Percentiles rank a stretch among this genome's conserved stretches.
Evolutionary conservation across 129 eudicot species (phyloP).

Genomic region (Lactuca saligna): DNA sequence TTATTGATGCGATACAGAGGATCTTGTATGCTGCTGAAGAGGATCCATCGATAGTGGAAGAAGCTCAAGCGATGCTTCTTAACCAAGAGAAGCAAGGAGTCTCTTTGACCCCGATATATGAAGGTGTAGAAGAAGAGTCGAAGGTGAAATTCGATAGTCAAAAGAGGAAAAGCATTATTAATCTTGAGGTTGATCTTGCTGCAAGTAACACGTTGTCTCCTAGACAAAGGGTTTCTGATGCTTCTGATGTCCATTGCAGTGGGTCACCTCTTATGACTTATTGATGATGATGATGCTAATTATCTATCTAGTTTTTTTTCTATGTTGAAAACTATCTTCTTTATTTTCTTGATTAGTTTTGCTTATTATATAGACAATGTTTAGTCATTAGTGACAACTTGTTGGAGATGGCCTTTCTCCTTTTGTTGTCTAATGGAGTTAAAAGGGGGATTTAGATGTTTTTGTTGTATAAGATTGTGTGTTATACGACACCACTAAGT

Average conservation of each 20-base stretch:
- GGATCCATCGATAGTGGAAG: constrained; percentile 73
- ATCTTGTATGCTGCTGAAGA: constrained; percentile 84
- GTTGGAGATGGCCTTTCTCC: neutral
- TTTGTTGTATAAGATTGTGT: neutral
- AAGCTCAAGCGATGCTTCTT: constrained; percentile 70
- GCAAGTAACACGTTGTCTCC: constrained; percentile 68
- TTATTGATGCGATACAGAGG: constrained; percentile 68
- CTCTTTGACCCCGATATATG: constrained; percentile 40
- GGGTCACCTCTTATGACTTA: constrained; percentile 78
- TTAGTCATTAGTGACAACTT: neutral
- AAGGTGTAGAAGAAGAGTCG: constrained; percentile 36
- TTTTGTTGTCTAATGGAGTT: neutral
- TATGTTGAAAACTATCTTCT: neutral
- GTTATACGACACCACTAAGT: neutral
- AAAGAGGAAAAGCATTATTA: constrained; percentile 70
- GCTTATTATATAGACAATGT: neutral
- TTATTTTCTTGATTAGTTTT: neutral
- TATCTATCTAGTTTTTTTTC: neutral
- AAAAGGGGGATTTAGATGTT: neutral
- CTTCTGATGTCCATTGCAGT: constrained; percentile 87
- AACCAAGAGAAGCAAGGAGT: constrained; percentile 42
- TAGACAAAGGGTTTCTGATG: constrained; percentile 76
- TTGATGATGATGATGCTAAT: constrained; percentile 28
- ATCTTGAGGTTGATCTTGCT: constrained; percentile 72
- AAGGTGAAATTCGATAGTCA: constrained; percentile 32